phyloP scores from a whole-genome alignment of 306 rosid genomes.

The Cicer judaicum region DNA sequence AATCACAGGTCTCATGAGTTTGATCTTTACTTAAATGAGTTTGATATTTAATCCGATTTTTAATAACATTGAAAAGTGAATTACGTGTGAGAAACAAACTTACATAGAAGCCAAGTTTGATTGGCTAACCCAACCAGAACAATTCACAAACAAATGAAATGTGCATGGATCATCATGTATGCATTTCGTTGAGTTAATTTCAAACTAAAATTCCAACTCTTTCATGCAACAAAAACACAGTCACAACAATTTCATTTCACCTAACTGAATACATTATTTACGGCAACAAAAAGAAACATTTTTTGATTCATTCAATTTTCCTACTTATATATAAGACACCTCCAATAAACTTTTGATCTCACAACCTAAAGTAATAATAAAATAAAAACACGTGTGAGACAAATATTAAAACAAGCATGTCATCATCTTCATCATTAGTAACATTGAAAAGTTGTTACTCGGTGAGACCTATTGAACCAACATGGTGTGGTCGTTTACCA shows the following conservation, averaged over 20 bases:
- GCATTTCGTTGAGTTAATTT: conserved; percentile 8
- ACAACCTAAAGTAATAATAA: background rate
- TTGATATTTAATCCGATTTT: too few species aligned
- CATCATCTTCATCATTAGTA: conserved; percentile 28
- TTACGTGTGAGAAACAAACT: conserved; percentile 3
- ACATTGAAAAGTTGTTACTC: conserved; percentile 42
- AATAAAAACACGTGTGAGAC: background rate
- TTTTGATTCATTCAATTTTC: background rate
- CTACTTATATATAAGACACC: background rate
- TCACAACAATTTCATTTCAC: conserved; percentile 37
- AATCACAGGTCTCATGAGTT: too few species aligned
- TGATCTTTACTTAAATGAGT: too few species aligned
- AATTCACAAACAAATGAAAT: background rate
- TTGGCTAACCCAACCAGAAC: background rate
- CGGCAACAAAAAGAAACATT: background rate
- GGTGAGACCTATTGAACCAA: conserved; percentile 50
- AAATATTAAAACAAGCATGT: conserved; percentile 40
- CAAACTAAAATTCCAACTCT: conserved; percentile 23
- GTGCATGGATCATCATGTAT: conserved; percentile 6
- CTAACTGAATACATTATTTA: conserved; percentile 34
- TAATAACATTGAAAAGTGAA: background rate
- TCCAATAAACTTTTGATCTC: background rate
- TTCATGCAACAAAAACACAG: conserved; percentile 29
- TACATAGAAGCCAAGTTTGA: background rate
- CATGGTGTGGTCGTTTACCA: conserved; percentile 48